Evolutionary conservation across 2,329 filamentous ascomycete species (phyloP).

Genomic region (Gliomastix tumulicola): DNA sequence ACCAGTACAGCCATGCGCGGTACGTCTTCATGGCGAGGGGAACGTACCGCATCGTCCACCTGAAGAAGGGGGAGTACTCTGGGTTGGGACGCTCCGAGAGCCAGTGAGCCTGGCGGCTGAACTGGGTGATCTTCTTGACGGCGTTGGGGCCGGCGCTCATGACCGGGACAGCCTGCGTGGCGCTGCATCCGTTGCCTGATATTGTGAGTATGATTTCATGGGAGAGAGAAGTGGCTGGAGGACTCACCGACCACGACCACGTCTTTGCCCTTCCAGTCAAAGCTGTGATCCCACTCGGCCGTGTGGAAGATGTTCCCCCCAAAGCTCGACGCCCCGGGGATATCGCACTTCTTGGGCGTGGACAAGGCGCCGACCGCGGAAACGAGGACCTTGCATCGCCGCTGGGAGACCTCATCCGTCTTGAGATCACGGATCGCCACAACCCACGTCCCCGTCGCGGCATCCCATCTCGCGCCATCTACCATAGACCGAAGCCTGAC

Average conservation of each 20-base stretch:
- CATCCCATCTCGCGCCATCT: neutral
- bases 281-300: neutral
- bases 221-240: no score
- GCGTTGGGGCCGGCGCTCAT: neutral
- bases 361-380: neutral
- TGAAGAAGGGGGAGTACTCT: constrained; percentile 12
- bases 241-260: neutral
- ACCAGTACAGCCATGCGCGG: constrained; percentile 11
- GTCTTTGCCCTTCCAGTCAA: neutral
- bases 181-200: no score
- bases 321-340: neutral
- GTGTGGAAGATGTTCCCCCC: neutral
- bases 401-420: neutral
- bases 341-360: neutral
- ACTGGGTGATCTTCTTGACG: neutral
- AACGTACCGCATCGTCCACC: constrained; percentile 13
- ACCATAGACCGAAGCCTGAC: neutral
- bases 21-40: constrained; percentile 12
- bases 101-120: neutral
- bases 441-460: neutral
- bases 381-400: neutral
- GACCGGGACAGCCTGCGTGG: neutral
- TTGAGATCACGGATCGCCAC: neutral
- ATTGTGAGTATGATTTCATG: no score
- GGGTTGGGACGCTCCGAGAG: constrained; percentile 13